A percentile compares a stretch with the other conserved stretches of the same genome.
phyloP scores from a whole-genome alignment of 495 filamentous ascomycete genomes.

The Copromyces sp. region DNA sequence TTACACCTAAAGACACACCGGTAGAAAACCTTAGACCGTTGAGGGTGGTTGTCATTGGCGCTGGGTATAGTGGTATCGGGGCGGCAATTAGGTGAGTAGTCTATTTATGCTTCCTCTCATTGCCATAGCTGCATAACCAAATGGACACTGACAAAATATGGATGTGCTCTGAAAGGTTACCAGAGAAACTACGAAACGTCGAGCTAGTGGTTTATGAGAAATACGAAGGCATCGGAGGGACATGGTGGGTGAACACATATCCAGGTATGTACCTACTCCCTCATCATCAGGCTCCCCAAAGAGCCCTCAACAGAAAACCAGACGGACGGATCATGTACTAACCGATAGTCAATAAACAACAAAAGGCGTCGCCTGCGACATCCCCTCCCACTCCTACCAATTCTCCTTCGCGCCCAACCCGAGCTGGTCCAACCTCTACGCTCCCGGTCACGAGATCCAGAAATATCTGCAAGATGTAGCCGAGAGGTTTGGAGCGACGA shows the following conservation, averaged over 20 bases:
- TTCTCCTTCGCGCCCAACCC: constrained; percentile 58
- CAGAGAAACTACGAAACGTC: constrained; percentile 32
- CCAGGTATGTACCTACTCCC: constrained; percentile 19
- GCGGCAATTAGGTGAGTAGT: constrained; percentile 23
- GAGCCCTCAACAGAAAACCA: background rate
- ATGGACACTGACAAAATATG: constrained; percentile 5
- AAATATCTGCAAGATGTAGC: constrained; percentile 50
- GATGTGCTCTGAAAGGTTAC: constrained; percentile 19
- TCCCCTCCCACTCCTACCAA: constrained; percentile 48
- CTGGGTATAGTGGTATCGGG: constrained; percentile 41
- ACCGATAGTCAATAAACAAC: too few species aligned
- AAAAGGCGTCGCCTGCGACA: constrained; percentile 34
- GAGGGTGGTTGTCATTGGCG: constrained; percentile 38
- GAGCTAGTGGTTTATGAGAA: constrained; percentile 36
- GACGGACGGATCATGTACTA: background rate
- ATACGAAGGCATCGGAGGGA: constrained; percentile 31
- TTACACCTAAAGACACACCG: constrained; percentile 29
- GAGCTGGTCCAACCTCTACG: constrained; percentile 54
- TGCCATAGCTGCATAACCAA: background rate
- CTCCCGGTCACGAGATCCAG: constrained; percentile 53
- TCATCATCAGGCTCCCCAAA: background rate
- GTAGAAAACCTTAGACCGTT: constrained; percentile 38
- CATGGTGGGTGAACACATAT: constrained; percentile 38
- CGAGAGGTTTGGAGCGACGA: constrained; percentile 46
- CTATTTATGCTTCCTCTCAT: background rate